Conservation (phyloP, 306 rosid genomes). For the Sicyos edulis region DNA sequence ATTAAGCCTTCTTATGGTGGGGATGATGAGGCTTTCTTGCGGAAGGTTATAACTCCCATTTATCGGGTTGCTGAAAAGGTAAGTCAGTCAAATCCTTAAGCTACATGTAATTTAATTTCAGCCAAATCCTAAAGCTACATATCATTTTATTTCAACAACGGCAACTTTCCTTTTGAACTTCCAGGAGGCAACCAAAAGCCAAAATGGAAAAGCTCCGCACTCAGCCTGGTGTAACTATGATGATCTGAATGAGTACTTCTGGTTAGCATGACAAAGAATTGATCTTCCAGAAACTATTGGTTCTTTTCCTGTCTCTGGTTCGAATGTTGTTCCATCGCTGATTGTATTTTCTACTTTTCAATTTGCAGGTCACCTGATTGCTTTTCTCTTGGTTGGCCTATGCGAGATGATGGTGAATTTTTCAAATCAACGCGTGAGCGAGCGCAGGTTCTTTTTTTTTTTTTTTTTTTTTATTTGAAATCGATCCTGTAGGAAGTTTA, state of each 20-base stretch:
- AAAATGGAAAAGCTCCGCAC: slow-evolving; percentile 73
- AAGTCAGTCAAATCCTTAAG: slow-evolving; percentile 5
- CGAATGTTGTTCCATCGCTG: slow-evolving; percentile 13
- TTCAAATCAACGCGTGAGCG: slow-evolving; percentile 68
- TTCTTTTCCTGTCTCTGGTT: slow-evolving; percentile 19
- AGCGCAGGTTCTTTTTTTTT: slow-evolving; percentile 37
- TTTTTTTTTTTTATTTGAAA: background rate
- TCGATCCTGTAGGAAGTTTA: background rate
- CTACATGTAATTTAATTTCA: slow-evolving; percentile 3
- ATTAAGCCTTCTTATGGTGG: slow-evolving; percentile 99
- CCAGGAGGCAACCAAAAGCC: slow-evolving; percentile 70
- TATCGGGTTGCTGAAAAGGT: slow-evolving; percentile 79
- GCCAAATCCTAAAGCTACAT: too few relatives aligned
- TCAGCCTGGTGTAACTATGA: slow-evolving; percentile 91
- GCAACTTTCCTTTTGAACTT: slow-evolving; percentile 23
- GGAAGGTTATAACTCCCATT: slow-evolving; percentile 80
- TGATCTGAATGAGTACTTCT: slow-evolving; percentile 93
- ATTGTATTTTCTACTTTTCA: slow-evolving; percentile 15
- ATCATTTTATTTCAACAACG: slow-evolving; percentile 22
- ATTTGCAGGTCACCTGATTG: slow-evolving; percentile 71
- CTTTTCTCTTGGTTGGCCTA: slow-evolving; percentile 99
- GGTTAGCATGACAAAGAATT: slow-evolving; percentile 47
- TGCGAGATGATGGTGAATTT: slow-evolving; percentile 96
- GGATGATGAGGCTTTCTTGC: slow-evolving; percentile 88
- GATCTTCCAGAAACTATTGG: slow-evolving; percentile 19